phyloP scores from a whole-genome alignment of 139 green algal species.

The Pleodorina starrii region DNA sequence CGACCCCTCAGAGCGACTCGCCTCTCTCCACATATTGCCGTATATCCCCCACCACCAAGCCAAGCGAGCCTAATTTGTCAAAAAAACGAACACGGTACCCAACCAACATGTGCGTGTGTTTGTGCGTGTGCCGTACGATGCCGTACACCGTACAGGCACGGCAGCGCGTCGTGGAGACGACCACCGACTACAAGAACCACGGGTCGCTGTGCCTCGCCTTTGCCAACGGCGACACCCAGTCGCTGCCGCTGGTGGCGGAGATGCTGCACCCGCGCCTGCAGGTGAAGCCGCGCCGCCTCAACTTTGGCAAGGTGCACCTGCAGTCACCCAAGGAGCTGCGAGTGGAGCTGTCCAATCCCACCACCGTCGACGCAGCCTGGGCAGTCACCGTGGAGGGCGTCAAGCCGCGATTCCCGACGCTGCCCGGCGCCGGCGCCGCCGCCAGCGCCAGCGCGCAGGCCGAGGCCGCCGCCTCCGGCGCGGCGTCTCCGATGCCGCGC shows the following conservation, averaged over 20 bases:
- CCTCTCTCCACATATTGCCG: too few species aligned
- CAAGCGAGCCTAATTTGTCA: too few species aligned
- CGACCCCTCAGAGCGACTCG: too few species aligned
- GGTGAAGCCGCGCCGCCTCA: slow-evolving; percentile 38
- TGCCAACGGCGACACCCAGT: slow-evolving; percentile 59
- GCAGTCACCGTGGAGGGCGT: slow-evolving; percentile 37
- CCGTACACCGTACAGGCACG: slow-evolving; percentile 21
- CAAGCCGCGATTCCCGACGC: slow-evolving; percentile 20
- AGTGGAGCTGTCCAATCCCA: slow-evolving; percentile 62
- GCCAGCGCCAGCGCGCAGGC: not conserved
- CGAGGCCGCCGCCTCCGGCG: not conserved
- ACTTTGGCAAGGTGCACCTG: slow-evolving; percentile 60
- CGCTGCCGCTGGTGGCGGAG: slow-evolving; percentile 46
- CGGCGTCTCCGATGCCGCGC: not conserved
- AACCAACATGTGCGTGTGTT: too few species aligned
- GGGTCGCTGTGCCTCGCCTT: slow-evolving; percentile 49
- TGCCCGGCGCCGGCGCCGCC: slow-evolving; percentile 10
- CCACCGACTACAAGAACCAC: slow-evolving; percentile 40
- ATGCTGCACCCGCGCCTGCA: slow-evolving; percentile 58
- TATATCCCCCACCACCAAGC: too few species aligned
- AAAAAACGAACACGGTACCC: too few species aligned
- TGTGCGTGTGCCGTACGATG: too few species aligned
- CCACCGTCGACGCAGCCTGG: slow-evolving; percentile 63
- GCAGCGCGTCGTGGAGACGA: slow-evolving; percentile 46
- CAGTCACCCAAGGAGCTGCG: slow-evolving; percentile 53